Conservation (phyloP, 2,329 filamentous ascomycete genomes). For the Aspergillus puulaauensis region DNA sequence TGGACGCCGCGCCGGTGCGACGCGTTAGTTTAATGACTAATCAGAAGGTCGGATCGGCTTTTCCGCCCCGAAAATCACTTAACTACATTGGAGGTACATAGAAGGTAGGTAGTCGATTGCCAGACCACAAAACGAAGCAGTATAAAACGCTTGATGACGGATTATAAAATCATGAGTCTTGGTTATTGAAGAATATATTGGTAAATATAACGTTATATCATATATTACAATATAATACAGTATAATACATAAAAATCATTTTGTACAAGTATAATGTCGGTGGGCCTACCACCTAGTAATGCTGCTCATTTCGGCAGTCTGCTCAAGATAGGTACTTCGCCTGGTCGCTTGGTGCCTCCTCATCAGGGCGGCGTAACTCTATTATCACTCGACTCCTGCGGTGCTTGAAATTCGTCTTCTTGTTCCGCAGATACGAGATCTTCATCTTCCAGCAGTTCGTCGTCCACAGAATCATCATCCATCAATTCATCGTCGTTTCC, state of each 20-base stretch:
- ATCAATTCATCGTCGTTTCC: constrained; percentile 21
- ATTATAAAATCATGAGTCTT: background rate
- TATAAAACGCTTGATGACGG: background rate
- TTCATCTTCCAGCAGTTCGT: background rate
- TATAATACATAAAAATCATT: background rate
- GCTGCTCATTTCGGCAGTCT: background rate
- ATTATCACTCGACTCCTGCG: background rate
- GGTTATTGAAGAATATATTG: background rate
- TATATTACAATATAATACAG: constrained; percentile 12
- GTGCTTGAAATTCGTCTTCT: background rate
- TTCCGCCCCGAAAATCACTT: background rate
- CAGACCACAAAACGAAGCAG: background rate
- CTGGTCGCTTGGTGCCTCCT: background rate
- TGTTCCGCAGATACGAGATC: background rate
- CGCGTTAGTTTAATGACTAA: constrained; percentile 6
- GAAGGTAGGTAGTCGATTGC: too few species aligned
- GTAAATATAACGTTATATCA: background rate
- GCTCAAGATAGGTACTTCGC: background rate
- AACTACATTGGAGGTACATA: too few species aligned
- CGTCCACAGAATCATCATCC: constrained; percentile 17
- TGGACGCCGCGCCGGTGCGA: constrained; percentile 5
- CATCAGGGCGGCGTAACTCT: background rate
- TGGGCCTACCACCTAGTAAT: too few species aligned
- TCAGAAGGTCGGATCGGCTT: background rate
- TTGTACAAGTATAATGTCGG: constrained; percentile 5